Conservation (phyloP, 805 yeast species). For the Monosporozyma yasuniensis region DNA sequence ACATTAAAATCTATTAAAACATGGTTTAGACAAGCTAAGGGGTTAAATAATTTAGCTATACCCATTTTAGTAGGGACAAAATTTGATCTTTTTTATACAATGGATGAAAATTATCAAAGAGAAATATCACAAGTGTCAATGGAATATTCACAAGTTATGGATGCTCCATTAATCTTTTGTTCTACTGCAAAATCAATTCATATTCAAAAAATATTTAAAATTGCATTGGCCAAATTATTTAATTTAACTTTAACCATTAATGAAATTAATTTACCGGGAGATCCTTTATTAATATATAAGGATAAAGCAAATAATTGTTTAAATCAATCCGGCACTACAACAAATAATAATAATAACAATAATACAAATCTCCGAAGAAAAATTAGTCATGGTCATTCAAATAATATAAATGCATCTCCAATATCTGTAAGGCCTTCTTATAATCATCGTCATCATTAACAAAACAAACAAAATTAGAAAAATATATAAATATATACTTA, state of each 20-base stretch:
- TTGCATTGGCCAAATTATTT: constrained; percentile 81
- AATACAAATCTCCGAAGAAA: background rate
- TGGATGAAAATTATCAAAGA: constrained; percentile 67
- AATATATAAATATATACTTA: background rate
- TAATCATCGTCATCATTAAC: background rate
- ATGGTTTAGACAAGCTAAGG: constrained; percentile 88
- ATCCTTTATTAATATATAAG: constrained; percentile 71
- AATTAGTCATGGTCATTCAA: background rate
- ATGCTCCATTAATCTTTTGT: constrained; percentile 72
- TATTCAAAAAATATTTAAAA: constrained; percentile 86
- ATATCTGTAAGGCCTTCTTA: background rate
- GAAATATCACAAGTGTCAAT: constrained; percentile 75
- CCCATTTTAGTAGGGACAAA: constrained; percentile 90
- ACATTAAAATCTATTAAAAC: constrained; percentile 78
- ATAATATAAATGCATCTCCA: background rate
- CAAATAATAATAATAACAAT: background rate
- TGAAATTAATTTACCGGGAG: constrained; percentile 77
- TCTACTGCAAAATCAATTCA: constrained; percentile 88
- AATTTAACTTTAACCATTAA: constrained; percentile 74
- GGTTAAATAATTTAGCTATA: constrained; percentile 80
- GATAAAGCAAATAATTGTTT: constrained; percentile 4
- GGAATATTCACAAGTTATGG: constrained; percentile 80
- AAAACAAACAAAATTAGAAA: too few species aligned
- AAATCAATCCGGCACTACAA: too few species aligned
- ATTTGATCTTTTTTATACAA: constrained; percentile 73